Percentiles rank a stretch among this genome's conserved stretches.
Evolutionary conservation across 2,329 filamentous ascomycete species (phyloP).

Genomic region (Fusarium humuli): DNA sequence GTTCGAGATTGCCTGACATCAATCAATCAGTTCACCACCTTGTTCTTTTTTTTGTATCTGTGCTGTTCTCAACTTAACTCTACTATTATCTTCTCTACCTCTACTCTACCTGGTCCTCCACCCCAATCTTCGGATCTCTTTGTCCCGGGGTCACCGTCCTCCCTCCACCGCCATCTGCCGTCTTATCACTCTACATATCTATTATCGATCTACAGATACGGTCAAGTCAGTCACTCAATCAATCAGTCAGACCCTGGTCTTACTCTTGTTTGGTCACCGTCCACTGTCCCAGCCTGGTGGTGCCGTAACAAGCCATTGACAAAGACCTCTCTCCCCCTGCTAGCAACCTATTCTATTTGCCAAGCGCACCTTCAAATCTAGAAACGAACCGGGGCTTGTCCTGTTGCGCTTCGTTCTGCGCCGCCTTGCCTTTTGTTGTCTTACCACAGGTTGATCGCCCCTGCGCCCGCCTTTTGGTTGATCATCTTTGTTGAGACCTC

Average conservation of each 20-base stretch:
- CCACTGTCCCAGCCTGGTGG: conserved; percentile 38
- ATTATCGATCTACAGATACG: conserved; percentile 31
- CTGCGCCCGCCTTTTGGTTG: conserved; percentile 28
- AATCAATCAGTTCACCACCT: conserved; percentile 1
- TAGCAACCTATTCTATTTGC: conserved; percentile 4
- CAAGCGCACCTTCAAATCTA: conserved; percentile 33
- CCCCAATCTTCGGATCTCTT: conserved; percentile 18
- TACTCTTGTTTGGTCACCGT: conserved; percentile 13
- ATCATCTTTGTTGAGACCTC: conserved; percentile 24
- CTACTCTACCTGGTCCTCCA: neutral
- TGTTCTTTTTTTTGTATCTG: conserved; percentile 9
- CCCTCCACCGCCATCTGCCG: conserved; percentile 35
- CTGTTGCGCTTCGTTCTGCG: conserved; percentile 22
- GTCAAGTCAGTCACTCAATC: neutral
- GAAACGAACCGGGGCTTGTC: conserved; percentile 25
- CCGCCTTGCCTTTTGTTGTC: conserved; percentile 31
- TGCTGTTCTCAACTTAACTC: conserved; percentile 4
- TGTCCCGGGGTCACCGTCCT: conserved; percentile 30
- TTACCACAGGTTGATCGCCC: conserved; percentile 32
- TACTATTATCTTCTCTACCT: neutral
- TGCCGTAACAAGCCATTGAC: conserved; percentile 32
- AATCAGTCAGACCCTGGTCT: conserved; percentile 23
- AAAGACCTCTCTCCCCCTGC: conserved; percentile 22
- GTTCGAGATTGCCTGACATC: conserved; percentile 10
- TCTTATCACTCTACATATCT: conserved; percentile 3